Conservation (phyloP, 768 basidiomycete species). For the Mycena indigotica region DNA sequence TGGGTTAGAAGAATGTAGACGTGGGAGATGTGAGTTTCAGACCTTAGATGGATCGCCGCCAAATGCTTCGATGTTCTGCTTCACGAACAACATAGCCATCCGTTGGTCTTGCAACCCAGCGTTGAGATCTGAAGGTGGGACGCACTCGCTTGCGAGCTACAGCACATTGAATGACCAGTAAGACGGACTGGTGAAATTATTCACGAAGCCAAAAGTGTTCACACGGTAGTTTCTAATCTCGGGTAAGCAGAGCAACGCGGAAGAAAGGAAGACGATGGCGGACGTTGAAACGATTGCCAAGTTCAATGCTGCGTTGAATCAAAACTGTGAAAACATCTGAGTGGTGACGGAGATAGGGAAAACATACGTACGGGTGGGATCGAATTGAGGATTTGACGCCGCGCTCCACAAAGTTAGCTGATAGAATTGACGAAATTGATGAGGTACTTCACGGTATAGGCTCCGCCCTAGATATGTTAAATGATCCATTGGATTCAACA, state of each 20-base stretch:
- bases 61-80: conserved; percentile 66
- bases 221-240: conserved; percentile 53
- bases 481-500: not conserved
- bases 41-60: conserved; percentile 65
- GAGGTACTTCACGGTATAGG: conserved; percentile 36
- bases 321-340: conserved; percentile 40
- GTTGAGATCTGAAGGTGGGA: conserved; percentile 54
- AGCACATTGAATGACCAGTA: not conserved
- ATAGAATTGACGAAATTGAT: not conserved
- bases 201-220: conserved; percentile 60
- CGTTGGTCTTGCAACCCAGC: conserved; percentile 64
- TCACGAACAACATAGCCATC: conserved; percentile 58
- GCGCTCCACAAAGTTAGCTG: conserved; percentile 35
- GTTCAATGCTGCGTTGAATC: conserved; percentile 48
- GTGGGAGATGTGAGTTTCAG: not conserved
- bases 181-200: conserved; percentile 13
- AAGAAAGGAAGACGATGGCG: conserved; percentile 11
- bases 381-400: conserved; percentile 41
- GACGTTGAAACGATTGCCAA: conserved; percentile 54
- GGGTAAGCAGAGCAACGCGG: not conserved
- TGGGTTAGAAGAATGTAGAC: not conserved
- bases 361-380: conserved; percentile 48
- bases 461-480: conserved; percentile 46
- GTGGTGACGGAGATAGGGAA: too few relatives aligned
- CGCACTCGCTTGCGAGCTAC: conserved; percentile 49